Evolutionary conservation across 2,329 filamentous ascomycete genomes (phyloP).

Genomic region (Diplodia scrobiculata): DNA sequence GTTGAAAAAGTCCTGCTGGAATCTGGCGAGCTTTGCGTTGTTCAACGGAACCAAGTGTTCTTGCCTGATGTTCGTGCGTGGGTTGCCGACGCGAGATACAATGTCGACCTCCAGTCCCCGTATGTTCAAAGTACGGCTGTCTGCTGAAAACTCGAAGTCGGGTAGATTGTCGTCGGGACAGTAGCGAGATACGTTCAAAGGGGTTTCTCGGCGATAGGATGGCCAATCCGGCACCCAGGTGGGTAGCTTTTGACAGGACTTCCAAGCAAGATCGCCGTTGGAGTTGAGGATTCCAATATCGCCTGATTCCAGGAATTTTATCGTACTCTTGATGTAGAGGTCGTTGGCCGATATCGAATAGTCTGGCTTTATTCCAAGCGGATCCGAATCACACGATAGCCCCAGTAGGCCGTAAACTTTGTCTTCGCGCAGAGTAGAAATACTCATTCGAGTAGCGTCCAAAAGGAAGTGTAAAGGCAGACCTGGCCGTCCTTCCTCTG

Average conservation of each 20-base stretch:
- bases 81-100: not conserved
- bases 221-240: constrained; percentile 33
- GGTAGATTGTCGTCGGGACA: not conserved
- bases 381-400: not conserved
- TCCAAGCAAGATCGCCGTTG: constrained; percentile 23
- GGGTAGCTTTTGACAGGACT: constrained; percentile 17
- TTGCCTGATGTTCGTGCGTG: not conserved
- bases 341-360: not conserved
- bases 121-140: not conserved
- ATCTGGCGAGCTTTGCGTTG: too few relatives aligned
- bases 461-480: not conserved
- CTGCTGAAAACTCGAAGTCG: not conserved
- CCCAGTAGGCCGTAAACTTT: not conserved
- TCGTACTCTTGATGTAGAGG: not conserved
- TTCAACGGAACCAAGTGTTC: too few relatives aligned
- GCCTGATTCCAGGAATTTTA: not conserved
- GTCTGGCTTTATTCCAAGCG: not conserved
- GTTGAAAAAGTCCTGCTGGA: not conserved
- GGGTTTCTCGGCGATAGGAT: not conserved
- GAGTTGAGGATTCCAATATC: not conserved
- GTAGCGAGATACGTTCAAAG: not conserved
- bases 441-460: not conserved
- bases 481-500: too few relatives aligned
- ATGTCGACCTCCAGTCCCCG: not conserved
- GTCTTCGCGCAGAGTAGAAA: not conserved